Base-by-base conservation (phyloP, 441 rosid species). In the Omphalea diandra region DNA sequence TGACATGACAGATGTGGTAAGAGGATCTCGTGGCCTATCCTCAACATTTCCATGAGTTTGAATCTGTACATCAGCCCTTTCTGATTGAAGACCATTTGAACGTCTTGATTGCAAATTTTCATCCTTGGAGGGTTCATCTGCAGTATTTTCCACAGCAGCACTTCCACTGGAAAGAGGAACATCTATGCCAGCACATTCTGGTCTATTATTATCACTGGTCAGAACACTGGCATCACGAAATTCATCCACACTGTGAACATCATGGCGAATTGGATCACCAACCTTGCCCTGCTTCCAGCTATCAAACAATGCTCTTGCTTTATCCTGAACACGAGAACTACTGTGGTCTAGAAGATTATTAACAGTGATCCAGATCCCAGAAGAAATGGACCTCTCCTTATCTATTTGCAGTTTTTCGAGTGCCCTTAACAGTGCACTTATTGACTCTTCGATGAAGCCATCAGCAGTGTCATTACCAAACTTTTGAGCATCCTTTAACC, bases 291-390 rank as follows among this genome's bases (percentile, higher is more conserved):
- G 79, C 79, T 87, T 86, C 97, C 93, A 93, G 80, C 85, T 75
- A 82, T 78, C 83, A 61, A 78, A 80, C 7, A 93, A 81, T 67
- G 82, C 85, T 77, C 83, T 85, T 59, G 97, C 98, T 72, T 76
- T 86, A 49, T 87, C 96, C 85, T 80, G 93, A 73, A 93, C 82
- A 67, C 68, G 87, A 55, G 81, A 81, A 78, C 86, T 84, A 63
- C 73, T 77, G 77, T 91, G 97, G 73, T 82, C 84, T 73, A 87
- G 85, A 78, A 96, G 94, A 73, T 75, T 82, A 81, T 83, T 76
- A 66, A 96, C 84, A 33, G 93, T 83, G 69, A 56, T 79, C 86
- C 86, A 86, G 78, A 91, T 80, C 72, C 95, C 97, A n/a, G 97
- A 90, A 82, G 98, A 84, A 75, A 87, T 41, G 14, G 91, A 85